These are phyloP conservation scores for Moesziomyces antarcticus DNA, from an alignment of 1,284 basidiomycete genomes.

Conservation along the genomic window DNA sequence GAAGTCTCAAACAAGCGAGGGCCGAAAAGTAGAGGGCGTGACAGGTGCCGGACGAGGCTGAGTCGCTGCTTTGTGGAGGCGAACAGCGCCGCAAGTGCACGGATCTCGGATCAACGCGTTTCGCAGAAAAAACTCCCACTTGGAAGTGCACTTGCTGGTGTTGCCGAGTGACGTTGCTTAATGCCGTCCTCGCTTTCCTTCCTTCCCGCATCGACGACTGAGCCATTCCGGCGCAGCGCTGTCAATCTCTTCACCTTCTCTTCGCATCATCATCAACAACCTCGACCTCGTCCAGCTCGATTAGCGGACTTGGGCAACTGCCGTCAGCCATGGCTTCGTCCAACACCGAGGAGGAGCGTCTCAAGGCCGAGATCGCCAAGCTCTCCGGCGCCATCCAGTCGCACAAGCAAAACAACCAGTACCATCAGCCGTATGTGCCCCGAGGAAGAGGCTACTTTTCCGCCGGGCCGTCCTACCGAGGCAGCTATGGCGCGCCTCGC, in stretches of 20 bases:
- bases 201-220: neutral
- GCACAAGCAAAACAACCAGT: conserved; percentile 32
- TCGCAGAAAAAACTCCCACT: neutral
- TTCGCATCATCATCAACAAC: neutral
- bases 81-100: neutral
- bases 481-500: conserved; percentile 7
- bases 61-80: conserved; percentile 1
- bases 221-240: neutral
- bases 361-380: conserved; percentile 61
- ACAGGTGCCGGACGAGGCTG: too few species aligned
- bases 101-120: neutral
- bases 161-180: neutral
- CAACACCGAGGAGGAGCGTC: conserved; percentile 49
- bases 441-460: conserved; percentile 21
- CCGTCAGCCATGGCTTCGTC: conserved; percentile 4
- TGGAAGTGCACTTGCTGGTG: neutral
- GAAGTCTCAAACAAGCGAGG: too few species aligned
- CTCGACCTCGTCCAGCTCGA: neutral
- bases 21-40: too few species aligned
- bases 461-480: conserved; percentile 13
- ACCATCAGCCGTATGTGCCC: conserved; percentile 12
- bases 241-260: neutral
- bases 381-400: conserved; percentile 61
- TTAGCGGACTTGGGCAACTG: neutral
- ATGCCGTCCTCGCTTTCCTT: neutral